phyloP scores from a whole-genome alignment of 2,329 filamentous ascomycete species.

The Sphaerulina vaccinii region DNA sequence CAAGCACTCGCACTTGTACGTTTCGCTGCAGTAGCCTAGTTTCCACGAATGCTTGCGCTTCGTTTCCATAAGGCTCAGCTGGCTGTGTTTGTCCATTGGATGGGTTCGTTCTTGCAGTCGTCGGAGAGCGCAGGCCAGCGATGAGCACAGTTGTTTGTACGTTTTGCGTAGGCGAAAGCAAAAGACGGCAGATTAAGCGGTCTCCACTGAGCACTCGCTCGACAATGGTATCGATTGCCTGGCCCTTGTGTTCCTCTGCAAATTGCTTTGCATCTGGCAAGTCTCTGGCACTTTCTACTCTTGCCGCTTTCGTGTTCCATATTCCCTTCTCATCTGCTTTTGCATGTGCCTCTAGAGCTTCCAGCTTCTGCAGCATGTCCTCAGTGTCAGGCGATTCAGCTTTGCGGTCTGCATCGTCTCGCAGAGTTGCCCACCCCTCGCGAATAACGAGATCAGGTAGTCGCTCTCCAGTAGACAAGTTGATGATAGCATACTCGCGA shows the following conservation, averaged over 20 bases:
- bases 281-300: slow-evolving; percentile 78
- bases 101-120: slow-evolving; percentile 80
- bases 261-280: slow-evolving; percentile 72
- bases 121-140: slow-evolving; percentile 82
- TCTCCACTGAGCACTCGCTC: slow-evolving; percentile 92
- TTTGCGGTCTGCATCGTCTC: slow-evolving; percentile 89
- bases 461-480: slow-evolving; percentile 70
- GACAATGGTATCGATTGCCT: slow-evolving; percentile 74
- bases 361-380: slow-evolving; percentile 72
- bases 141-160: slow-evolving; percentile 84
- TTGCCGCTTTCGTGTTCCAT: slow-evolving; percentile 65
- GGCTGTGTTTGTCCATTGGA: slow-evolving; percentile 77
- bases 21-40: slow-evolving; percentile 79
- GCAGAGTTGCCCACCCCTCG: slow-evolving; percentile 88
- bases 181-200: slow-evolving; percentile 77
- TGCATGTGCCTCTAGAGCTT: slow-evolving; percentile 73
- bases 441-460: slow-evolving; percentile 81
- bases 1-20: slow-evolving; percentile 78
- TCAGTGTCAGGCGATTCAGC: slow-evolving; percentile 76
- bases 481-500: slow-evolving; percentile 82
- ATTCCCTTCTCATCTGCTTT: slow-evolving; percentile 77
- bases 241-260: slow-evolving; percentile 78
- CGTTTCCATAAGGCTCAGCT: slow-evolving; percentile 85
- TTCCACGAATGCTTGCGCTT: slow-evolving; percentile 86
- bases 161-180: slow-evolving; percentile 80